Evolutionary conservation across 148 eudicot genomes (phyloP).

Genomic region (Rheum nobile): DNA sequence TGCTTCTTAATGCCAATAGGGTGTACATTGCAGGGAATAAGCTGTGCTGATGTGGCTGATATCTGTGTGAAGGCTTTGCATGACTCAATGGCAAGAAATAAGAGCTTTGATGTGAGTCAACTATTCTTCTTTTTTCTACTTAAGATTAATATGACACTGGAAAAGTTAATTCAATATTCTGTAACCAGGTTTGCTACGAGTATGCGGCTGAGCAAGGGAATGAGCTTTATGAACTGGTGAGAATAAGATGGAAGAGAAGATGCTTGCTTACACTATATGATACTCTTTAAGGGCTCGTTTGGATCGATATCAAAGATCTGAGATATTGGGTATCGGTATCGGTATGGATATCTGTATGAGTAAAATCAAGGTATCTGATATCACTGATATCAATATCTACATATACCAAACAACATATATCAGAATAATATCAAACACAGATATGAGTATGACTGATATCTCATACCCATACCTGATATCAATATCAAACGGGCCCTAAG

Average conservation of each 20-base stretch:
- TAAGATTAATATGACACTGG: background rate
- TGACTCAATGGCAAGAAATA: conserved; percentile 91
- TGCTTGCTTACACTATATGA: background rate
- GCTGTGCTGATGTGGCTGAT: conserved; percentile 99
- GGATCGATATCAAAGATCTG: no score
- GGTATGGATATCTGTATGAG: no score
- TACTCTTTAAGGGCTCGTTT: no score
- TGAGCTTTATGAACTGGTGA: conserved; percentile 92
- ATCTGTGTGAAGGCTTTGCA: conserved; percentile 96
- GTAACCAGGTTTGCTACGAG: conserved; percentile 78
- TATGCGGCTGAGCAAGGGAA: conserved; percentile 88
- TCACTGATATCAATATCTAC: no score
- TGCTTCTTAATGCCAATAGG: background rate
- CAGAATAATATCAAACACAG: no score
- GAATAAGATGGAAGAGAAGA: background rate
- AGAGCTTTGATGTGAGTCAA: conserved; percentile 83
- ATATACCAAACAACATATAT: no score
- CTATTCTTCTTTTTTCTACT: background rate
- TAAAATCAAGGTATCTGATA: no score
- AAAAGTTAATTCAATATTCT: background rate
- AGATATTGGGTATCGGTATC: no score
- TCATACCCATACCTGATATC: no score
- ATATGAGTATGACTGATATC: no score
- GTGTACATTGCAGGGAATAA: conserved; percentile 54
- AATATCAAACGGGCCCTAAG: no score